These are phyloP conservation scores for Leishmania guyanensis DNA, from an alignment of 208 protist genomes.

Conservation along the genomic window DNA sequence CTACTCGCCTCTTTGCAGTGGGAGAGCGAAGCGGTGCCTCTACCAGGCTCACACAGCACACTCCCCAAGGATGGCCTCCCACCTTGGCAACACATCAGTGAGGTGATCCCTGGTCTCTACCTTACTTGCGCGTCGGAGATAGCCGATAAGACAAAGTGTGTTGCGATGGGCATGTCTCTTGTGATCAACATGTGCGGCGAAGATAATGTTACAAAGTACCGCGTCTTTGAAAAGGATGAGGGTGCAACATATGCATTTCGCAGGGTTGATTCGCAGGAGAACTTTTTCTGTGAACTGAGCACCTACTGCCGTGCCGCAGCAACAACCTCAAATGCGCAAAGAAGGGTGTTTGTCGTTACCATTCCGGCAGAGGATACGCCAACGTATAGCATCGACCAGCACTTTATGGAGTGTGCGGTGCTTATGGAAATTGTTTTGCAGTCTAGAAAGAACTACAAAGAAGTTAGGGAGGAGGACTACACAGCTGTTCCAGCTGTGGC, in stretches of 20 bases:
- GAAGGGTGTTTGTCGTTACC: slow-evolving; percentile 70
- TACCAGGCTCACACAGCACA: slow-evolving; percentile 38
- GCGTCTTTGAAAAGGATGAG: slow-evolving; percentile 46
- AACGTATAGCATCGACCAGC: slow-evolving; percentile 68
- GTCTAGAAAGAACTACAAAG: slow-evolving; percentile 17
- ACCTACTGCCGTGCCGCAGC: slow-evolving; percentile 34
- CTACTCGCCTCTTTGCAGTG: slow-evolving; percentile 41
- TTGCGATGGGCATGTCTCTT: slow-evolving; percentile 45
- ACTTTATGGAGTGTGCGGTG: slow-evolving; percentile 66
- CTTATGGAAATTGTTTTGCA: slow-evolving; percentile 70
- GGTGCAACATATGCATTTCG: slow-evolving; percentile 20
- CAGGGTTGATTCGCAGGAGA: slow-evolving; percentile 38
- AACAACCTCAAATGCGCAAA: slow-evolving; percentile 16
- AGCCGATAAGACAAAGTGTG: slow-evolving; percentile 37
- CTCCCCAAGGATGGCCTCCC: slow-evolving; percentile 22
- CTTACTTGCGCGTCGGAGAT: slow-evolving; percentile 70
- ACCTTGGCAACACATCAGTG: slow-evolving; percentile 70
- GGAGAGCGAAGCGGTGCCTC: slow-evolving; percentile 25
- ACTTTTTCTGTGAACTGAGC: slow-evolving; percentile 55
- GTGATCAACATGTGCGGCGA: slow-evolving; percentile 76
- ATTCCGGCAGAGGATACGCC: slow-evolving; percentile 71
- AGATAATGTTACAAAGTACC: slow-evolving; percentile 48
- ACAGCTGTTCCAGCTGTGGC: slow-evolving; percentile 36
- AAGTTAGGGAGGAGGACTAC: not conserved
- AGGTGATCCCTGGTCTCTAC: slow-evolving; percentile 78